Evolutionary conservation across 192 early-diverging fungal species (phyloP), one percentile per base, ranked within the genome.

Genomic region (Thamnidium elegans): DNA sequence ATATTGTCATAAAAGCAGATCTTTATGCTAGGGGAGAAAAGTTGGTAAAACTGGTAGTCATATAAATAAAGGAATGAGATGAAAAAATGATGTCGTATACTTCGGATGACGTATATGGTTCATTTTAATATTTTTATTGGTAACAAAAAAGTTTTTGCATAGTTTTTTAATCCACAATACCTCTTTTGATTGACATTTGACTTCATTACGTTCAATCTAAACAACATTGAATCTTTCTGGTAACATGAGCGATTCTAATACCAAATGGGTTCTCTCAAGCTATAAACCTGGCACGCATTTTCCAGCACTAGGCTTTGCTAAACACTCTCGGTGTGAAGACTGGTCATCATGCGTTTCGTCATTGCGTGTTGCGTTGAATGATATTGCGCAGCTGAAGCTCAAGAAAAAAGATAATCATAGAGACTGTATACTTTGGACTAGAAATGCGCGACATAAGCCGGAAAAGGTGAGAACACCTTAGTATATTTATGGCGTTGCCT

Each of bases 21-120:
- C n/a, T 48, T 48, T 7, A 48, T 17, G 4, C 47, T 48, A 48
- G 7, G 47, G 47, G n/a, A 48, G n/a, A 48, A 48, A 48, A 48
- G 47, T 47, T 47, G 46, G 46, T 48, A 48, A 48, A 48, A 48
- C 47, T 48, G 47, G 47, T 48, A 48, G 47, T 48, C 47, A 48
- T 17, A 6, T 48, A 48, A 48, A 48, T 0, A 48, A 48, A 48
- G n/a, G n/a, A 48, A 48, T 47, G 46, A 47, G 14, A 47, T 47
- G 46, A 47, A 47, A 47, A 47, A 47, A 47, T 47, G 46, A 47
- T 47, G 46, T 1, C 11, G 45, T 46, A 46, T 11, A 46, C 15
- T 46, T 46, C 45, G 45, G 45, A 46, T 46, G 45, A 46, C 45
- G 45, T 46, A 46, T 46, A 3, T 46, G 45, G 45, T 46, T 46